Conservation (phyloP, 192 early-diverging fungal species). For the Coemansia reversa region DNA sequence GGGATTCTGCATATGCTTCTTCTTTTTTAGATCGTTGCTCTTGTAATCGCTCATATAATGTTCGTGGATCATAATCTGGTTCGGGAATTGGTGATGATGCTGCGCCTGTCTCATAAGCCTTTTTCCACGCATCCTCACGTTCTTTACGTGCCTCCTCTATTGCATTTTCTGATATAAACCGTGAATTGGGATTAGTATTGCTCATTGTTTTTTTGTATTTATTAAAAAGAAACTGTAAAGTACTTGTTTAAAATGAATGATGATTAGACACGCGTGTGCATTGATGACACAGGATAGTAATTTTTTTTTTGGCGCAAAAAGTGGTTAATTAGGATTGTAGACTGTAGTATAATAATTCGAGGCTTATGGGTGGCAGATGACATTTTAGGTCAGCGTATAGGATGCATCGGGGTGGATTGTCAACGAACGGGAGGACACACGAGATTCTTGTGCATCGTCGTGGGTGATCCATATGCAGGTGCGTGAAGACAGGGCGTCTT, state of each 20-base stretch:
- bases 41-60: slow-evolving; percentile 72
- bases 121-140: slow-evolving; percentile 38
- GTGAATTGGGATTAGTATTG: slow-evolving; percentile 24
- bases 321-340: neutral
- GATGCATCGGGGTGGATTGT: slow-evolving; percentile 34
- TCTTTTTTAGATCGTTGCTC: slow-evolving; percentile 66
- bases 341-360: too few species aligned
- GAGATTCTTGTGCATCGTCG: slow-evolving; percentile 62
- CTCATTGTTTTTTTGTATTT: slow-evolving; percentile 6
- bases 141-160: slow-evolving; percentile 43
- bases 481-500: slow-evolving; percentile 61
- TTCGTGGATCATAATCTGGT: slow-evolving; percentile 65
- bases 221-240: neutral
- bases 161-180: slow-evolving; percentile 38
- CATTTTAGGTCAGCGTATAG: slow-evolving; percentile 11
- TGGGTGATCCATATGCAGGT: slow-evolving; percentile 86
- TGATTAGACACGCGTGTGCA: neutral
- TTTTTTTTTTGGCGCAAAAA: neutral
- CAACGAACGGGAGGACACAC: slow-evolving; percentile 54
- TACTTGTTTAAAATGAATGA: neutral
- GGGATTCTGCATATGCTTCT: slow-evolving; percentile 62
- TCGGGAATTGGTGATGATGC: neutral
- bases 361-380: neutral
- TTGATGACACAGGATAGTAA: neutral
- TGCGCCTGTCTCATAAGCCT: slow-evolving; percentile 27